These are phyloP conservation scores for Elsinoe batatas DNA, from an alignment of 2,329 filamentous ascomycete species.

Conservation along the genomic window DNA sequence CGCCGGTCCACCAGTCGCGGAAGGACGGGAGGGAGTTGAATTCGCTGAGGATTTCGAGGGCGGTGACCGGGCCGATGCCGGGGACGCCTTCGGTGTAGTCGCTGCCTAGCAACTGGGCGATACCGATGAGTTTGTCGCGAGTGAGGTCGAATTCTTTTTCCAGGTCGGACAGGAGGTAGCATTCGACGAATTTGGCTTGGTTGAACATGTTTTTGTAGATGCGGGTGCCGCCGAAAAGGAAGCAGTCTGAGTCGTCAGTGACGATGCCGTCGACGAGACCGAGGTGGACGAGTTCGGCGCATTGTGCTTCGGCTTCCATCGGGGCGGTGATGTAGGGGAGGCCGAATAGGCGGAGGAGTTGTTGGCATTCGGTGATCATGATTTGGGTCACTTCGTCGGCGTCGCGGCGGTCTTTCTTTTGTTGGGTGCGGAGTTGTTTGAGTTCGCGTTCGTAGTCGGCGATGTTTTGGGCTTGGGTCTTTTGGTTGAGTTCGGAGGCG, in stretches of 20 bases:
- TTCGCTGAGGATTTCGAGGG: conserved; percentile 86
- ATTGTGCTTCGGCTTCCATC: conserved; percentile 98
- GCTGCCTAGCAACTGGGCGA: conserved; percentile 83
- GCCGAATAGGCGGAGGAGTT: conserved; percentile 79
- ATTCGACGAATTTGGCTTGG: conserved; percentile 94
- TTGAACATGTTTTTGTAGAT: conserved; percentile 99
- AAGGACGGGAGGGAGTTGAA: conserved; percentile 71
- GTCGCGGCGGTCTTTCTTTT: conserved; percentile 91
- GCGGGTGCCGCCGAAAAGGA: conserved; percentile 88
- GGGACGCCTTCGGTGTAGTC: conserved; percentile 92
- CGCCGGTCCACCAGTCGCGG: conserved; percentile 73
- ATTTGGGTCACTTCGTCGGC: conserved; percentile 94
- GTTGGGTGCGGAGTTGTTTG: conserved; percentile 77
- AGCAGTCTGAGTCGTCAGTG: conserved; percentile 93
- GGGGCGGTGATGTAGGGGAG: conserved; percentile 94
- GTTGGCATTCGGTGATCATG: conserved; percentile 93
- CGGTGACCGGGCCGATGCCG: conserved; percentile 87
- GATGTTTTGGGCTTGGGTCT: conserved; percentile 57
- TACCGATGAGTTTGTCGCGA: conserved; percentile 74
- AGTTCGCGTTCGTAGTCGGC: conserved; percentile 81
- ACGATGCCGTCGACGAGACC: conserved; percentile 95
- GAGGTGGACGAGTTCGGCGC: conserved; percentile 76
- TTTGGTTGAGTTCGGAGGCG: conserved; percentile 74
- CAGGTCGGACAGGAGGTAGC: conserved; percentile 74
- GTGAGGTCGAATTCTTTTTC: conserved; percentile 83